phyloP scores from a whole-genome alignment of 495 filamentous ascomycete species.

The Penicillium goetzii region DNA sequence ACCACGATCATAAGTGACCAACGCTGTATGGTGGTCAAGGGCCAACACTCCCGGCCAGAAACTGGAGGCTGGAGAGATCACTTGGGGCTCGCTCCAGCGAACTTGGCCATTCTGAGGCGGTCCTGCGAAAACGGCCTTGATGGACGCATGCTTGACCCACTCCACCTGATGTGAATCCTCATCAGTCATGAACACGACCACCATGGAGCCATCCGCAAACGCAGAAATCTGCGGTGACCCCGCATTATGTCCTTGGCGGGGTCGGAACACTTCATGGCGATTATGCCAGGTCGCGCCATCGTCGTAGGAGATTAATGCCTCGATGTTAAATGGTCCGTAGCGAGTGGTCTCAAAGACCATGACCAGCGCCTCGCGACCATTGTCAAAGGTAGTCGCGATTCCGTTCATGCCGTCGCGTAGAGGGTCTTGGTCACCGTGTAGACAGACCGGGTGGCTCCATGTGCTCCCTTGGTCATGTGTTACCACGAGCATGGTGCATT shows the following conservation, averaged over 20 bases:
- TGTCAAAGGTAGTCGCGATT: constrained; percentile 48
- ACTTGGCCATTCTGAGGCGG: constrained; percentile 44
- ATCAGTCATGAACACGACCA: constrained; percentile 65
- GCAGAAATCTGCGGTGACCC: constrained; percentile 63
- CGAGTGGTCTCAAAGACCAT: constrained; percentile 63
- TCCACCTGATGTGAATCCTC: constrained; percentile 49
- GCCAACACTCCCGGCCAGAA: constrained; percentile 52
- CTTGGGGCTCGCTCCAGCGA: constrained; percentile 35
- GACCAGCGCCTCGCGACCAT: constrained; percentile 51
- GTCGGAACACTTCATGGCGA: constrained; percentile 55
- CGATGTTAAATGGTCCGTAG: constrained; percentile 55
- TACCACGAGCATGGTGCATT: constrained; percentile 61
- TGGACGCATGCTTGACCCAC: constrained; percentile 46
- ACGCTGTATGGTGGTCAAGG: constrained; percentile 38
- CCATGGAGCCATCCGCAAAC: constrained; percentile 59
- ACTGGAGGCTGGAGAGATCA: constrained; percentile 39
- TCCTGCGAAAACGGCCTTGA: constrained; percentile 45
- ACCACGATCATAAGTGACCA: constrained; percentile 48
- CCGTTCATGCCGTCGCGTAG: constrained; percentile 66
- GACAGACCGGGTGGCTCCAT: constrained; percentile 51
- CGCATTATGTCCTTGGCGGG: constrained; percentile 50
- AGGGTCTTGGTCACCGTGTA: constrained; percentile 50
- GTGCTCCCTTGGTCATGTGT: constrained; percentile 57
- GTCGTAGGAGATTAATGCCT: constrained; percentile 60
- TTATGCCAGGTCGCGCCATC: constrained; percentile 57